phyloP scores from a whole-genome alignment of 2,329 filamentous ascomycete genomes.

The Xylariaceae sp. region DNA sequence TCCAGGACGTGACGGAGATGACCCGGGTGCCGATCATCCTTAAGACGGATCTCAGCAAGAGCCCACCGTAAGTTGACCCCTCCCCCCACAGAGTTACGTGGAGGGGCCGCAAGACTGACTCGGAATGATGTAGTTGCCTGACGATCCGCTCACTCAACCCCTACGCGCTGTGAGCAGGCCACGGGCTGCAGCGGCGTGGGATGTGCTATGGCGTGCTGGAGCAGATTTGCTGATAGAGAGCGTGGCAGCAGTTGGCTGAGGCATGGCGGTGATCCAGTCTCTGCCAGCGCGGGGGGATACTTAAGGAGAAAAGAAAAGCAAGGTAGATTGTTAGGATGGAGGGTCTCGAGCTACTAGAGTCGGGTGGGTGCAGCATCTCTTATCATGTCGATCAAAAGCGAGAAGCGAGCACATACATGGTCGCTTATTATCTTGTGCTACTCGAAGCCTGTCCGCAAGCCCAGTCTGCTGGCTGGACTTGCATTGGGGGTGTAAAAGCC shows the following conservation, averaged over 20 bases:
- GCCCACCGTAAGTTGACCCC: slow-evolving; percentile 81
- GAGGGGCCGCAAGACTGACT: neutral
- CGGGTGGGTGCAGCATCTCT: slow-evolving; percentile 17
- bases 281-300: too few species aligned
- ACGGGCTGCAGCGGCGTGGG: neutral
- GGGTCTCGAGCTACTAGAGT: slow-evolving; percentile 8
- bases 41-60: slow-evolving; percentile 97
- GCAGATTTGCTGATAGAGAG: too few species aligned
- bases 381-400: slow-evolving; percentile 20
- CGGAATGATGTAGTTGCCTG: slow-evolving; percentile 43
- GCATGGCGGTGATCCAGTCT: too few species aligned
- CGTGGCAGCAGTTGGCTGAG: too few species aligned
- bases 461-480: too few species aligned
- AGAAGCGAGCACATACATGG: slow-evolving; percentile 8
- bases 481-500: too few species aligned
- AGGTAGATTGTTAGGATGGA: slow-evolving; percentile 22
- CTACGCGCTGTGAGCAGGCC: slow-evolving; percentile 36
- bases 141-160: slow-evolving; percentile 62
- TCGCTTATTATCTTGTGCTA: too few species aligned
- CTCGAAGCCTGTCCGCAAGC: too few species aligned
- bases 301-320: slow-evolving; percentile 11
- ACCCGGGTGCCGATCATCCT: slow-evolving; percentile 93
- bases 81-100: neutral
- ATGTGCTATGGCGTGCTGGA: too few species aligned
- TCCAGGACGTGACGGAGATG: slow-evolving; percentile 98